phyloP scores from a whole-genome alignment of 768 basidiomycete genomes.

The Leccinum variicolor region DNA sequence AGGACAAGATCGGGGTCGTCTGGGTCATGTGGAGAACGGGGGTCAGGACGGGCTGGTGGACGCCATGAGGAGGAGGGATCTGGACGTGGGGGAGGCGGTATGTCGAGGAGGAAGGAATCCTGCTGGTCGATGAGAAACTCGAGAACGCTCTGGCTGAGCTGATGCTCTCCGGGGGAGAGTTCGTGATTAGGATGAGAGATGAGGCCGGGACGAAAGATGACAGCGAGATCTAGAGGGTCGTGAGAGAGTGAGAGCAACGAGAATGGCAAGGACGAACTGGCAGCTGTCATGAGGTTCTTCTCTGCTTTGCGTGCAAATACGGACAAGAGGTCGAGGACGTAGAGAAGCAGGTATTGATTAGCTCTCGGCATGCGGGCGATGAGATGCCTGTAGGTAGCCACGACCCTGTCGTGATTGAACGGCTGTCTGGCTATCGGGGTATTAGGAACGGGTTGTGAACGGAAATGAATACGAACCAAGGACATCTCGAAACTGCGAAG shows the following conservation, averaged over 20 bases:
- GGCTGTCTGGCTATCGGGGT: constrained; percentile 55
- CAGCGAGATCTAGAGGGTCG: constrained; percentile 74
- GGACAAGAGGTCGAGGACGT: constrained; percentile 92
- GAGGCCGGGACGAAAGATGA: constrained; percentile 95
- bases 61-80: constrained; percentile 30
- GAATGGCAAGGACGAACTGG: constrained; percentile 55
- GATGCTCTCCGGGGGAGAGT: constrained; percentile 81
- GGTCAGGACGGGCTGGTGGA: constrained; percentile 12
- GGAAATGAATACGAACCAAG: constrained; percentile 47
- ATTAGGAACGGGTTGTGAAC: constrained; percentile 12
- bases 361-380: constrained; percentile 82
- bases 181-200: constrained; percentile 88
- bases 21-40: constrained; percentile 17
- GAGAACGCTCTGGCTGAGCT: constrained; percentile 83
- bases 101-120: constrained; percentile 91
- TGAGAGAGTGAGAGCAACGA: neutral
- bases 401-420: constrained; percentile 66
- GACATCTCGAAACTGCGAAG: constrained; percentile 68
- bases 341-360: constrained; percentile 95
- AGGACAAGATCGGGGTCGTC: constrained; percentile 48
- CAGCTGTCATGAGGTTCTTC: constrained; percentile 93
- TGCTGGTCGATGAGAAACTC: constrained; percentile 97
- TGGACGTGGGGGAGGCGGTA: constrained; percentile 60
- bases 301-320: constrained; percentile 91
- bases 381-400: constrained; percentile 77